A percentile compares a stretch with the other conserved stretches of the same genome.
Evolutionary conservation across 371 early-diverging fungal genomes (phyloP).

Genomic region (Mucor ambiguus): DNA sequence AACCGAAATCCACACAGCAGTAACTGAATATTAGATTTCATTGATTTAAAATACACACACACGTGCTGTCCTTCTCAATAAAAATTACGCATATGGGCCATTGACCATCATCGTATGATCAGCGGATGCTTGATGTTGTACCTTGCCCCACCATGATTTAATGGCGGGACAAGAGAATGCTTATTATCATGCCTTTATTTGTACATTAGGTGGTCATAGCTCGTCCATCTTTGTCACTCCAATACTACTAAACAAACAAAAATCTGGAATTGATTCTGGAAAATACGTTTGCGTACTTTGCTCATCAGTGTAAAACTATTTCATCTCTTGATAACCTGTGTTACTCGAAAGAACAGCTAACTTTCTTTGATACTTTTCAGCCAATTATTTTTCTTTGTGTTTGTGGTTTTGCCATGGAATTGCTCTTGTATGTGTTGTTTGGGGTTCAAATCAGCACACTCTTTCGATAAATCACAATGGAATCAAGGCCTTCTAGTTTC

Average conservation of each 20-base stretch:
- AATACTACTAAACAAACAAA: conserved; percentile 8
- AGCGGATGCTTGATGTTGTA: conserved; percentile 9
- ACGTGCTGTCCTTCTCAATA: conserved; percentile 15
- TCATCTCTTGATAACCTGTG: neutral
- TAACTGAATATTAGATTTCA: neutral
- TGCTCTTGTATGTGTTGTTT: neutral
- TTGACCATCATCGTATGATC: conserved; percentile 17
- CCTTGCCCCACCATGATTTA: conserved; percentile 12
- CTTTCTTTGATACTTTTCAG: neutral
- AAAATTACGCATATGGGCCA: neutral
- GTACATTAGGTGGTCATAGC: conserved; percentile 18
- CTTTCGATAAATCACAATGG: neutral
- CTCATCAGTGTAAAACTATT: neutral
- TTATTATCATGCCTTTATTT: neutral
- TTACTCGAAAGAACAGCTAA: conserved; percentile 8
- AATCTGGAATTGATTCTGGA: conserved; percentile 13
- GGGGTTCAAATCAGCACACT: neutral
- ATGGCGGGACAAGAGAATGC: neutral
- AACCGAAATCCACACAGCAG: neutral
- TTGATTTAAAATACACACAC: neutral
- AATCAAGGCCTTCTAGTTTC: neutral
- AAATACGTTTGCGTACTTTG: neutral
- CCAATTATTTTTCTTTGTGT: neutral
- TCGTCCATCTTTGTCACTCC: conserved; percentile 1
- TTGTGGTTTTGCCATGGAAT: neutral